Conservation (phyloP, 2,329 filamentous ascomycete genomes). For the Mycosphaerella sp. region DNA sequence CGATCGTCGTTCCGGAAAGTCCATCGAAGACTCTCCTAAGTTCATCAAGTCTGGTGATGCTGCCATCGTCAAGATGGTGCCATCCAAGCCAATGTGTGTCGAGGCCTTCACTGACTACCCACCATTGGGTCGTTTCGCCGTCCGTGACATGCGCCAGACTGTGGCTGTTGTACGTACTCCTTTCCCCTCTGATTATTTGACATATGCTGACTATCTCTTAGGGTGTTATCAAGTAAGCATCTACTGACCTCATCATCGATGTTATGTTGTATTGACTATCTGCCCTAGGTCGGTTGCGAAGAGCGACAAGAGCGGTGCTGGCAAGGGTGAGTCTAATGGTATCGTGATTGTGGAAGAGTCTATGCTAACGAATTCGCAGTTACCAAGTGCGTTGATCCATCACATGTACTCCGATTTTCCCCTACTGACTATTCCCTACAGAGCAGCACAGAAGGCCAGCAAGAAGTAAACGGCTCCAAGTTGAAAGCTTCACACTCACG, state of each 20-base stretch:
- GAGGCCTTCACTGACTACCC: conserved; percentile 99
- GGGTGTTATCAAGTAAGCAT: conserved; percentile 25
- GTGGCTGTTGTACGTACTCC: conserved; percentile 44
- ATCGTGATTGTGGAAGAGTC: too few relatives aligned
- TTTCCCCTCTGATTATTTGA: not conserved
- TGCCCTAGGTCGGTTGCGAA: too few relatives aligned
- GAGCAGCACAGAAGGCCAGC: conserved; percentile 33
- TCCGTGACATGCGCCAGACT: conserved; percentile 91
- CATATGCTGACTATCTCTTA: not conserved
- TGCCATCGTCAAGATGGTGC: conserved; percentile 99
- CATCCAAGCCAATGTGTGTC: conserved; percentile 99
- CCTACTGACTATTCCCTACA: not conserved
- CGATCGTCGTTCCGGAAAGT: conserved; percentile 99
- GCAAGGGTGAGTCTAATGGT: conserved; percentile 34
- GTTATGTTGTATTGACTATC: too few relatives aligned
- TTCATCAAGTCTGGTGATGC: conserved; percentile 99
- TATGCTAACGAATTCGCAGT: too few relatives aligned
- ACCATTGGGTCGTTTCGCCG: conserved; percentile 98
- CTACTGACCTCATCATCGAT: too few relatives aligned
- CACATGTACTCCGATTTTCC: too few relatives aligned
- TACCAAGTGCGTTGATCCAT: too few relatives aligned
- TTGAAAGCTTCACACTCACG: conserved; percentile 14
- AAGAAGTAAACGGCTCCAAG: conserved; percentile 34
- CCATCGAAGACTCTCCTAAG: conserved; percentile 85
- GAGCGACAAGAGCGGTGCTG: conserved; percentile 27